Conservation (phyloP, 2,329 filamentous ascomycete genomes). For the Acrocalymma vagum region DNA sequence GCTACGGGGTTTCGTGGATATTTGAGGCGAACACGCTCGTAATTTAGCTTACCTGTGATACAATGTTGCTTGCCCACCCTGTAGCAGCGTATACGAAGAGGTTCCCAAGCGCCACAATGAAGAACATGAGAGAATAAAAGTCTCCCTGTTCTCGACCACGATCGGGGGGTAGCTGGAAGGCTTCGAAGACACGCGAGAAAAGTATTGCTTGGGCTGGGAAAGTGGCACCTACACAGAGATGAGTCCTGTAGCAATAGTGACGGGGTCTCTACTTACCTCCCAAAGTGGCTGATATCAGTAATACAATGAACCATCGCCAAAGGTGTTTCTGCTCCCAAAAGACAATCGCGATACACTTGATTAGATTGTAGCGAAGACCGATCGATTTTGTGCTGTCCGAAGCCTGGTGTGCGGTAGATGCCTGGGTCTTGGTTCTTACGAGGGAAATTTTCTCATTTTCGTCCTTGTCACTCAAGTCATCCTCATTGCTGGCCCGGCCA, state of each 20-base stretch:
- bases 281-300: slow-evolving; percentile 38
- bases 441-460: slow-evolving; percentile 24
- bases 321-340: slow-evolving; percentile 44
- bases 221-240: slow-evolving; percentile 49
- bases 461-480: slow-evolving; percentile 24
- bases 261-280: slow-evolving; percentile 30
- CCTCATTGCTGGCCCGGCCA: slow-evolving; percentile 33
- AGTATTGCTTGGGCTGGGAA: slow-evolving; percentile 60
- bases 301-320: slow-evolving; percentile 44
- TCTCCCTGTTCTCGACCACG: slow-evolving; percentile 53
- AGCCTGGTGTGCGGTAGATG: slow-evolving; percentile 30
- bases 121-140: slow-evolving; percentile 66
- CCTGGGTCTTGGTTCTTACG: slow-evolving; percentile 38
- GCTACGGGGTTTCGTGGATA: too few relatives aligned
- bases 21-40: too few relatives aligned
- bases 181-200: slow-evolving; percentile 58
- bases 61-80: slow-evolving; percentile 55
- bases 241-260: slow-evolving; percentile 16
- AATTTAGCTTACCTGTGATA: slow-evolving; percentile 53
- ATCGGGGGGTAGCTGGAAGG: slow-evolving; percentile 54
- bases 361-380: slow-evolving; percentile 37
- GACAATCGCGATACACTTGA: slow-evolving; percentile 33
- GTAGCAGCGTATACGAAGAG: slow-evolving; percentile 55
- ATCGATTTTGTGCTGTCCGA: slow-evolving; percentile 26
- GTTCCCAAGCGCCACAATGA: slow-evolving; percentile 60